Conservation (phyloP, 2,329 filamentous ascomycete species). For the Blastomyces emzantsi region DNA sequence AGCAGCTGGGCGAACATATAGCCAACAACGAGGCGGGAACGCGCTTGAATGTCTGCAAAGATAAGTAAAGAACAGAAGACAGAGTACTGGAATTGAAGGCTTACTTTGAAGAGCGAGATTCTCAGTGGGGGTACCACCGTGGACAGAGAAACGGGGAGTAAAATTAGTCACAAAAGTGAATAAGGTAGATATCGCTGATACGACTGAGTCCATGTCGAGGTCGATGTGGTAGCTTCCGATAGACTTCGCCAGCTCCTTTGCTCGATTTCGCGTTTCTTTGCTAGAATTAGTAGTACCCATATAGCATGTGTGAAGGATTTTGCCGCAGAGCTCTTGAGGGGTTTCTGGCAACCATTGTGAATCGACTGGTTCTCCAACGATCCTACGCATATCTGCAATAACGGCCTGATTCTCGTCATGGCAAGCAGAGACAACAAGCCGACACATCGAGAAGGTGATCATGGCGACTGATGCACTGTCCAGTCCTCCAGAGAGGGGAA, state of each 20-base stretch:
- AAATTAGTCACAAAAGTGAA: conserved; percentile 47
- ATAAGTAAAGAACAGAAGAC: neutral
- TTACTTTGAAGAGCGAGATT: conserved; percentile 28
- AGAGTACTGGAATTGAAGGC: neutral
- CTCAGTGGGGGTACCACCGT: conserved; percentile 48
- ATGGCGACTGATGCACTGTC: conserved; percentile 26
- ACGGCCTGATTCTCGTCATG: conserved; percentile 21
- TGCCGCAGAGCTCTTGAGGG: conserved; percentile 49
- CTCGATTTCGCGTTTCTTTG: conserved; percentile 55
- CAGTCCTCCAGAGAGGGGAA: conserved; percentile 28
- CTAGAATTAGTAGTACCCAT: conserved; percentile 62
- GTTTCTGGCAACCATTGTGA: conserved; percentile 42
- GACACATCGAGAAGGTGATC: conserved; percentile 29
- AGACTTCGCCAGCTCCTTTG: conserved; percentile 46
- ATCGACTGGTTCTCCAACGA: conserved; percentile 27
- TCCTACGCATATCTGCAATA: conserved; percentile 22
- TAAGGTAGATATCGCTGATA: conserved; percentile 27
- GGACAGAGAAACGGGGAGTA: conserved; percentile 50
- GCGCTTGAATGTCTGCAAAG: conserved; percentile 7
- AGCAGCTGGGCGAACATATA: conserved; percentile 10
- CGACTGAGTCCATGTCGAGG: conserved; percentile 61
- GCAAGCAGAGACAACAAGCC: conserved; percentile 23
- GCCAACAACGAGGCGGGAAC: conserved; percentile 7
- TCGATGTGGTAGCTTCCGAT: conserved; percentile 65
- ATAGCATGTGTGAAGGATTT: conserved; percentile 54